Conservation (phyloP, 202 grass and related monocot species). For the Schoenoplectus tabernaemontani region DNA sequence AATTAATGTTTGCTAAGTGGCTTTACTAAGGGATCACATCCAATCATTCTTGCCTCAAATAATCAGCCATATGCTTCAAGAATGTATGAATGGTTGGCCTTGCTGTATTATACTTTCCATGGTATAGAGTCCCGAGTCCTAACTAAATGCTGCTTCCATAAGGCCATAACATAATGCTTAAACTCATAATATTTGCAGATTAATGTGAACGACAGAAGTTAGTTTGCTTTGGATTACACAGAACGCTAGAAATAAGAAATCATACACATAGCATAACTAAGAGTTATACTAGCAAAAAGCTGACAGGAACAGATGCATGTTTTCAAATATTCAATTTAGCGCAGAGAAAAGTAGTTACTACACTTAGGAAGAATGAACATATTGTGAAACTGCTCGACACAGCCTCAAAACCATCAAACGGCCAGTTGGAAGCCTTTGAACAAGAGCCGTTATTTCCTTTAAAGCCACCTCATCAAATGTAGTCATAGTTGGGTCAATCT, state of each 20-base stretch:
- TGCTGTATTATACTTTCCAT: neutral
- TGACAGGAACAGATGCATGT: neutral
- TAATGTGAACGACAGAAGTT: neutral
- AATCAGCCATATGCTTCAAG: neutral
- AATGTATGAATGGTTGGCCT: neutral
- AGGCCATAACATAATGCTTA: neutral
- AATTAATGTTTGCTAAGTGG: neutral
- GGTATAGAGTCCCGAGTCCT: neutral
- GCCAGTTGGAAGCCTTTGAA: conserved; percentile 43
- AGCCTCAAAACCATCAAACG: conserved; percentile 44
- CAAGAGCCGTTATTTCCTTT: conserved; percentile 28
- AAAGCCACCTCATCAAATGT: conserved; percentile 34
- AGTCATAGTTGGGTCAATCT: conserved; percentile 35
- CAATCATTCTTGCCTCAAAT: conserved; percentile 1
- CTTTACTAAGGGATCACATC: neutral
- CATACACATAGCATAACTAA: neutral
- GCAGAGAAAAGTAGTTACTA: neutral
- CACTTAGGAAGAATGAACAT: conserved; percentile 20
- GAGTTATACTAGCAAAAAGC: neutral
- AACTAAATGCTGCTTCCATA: neutral
- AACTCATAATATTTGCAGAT: neutral
- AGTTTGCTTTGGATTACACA: neutral
- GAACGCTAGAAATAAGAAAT: neutral
- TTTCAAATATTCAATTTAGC: neutral
- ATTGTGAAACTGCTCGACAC: conserved; percentile 42